phyloP scores from a whole-genome alignment of 371 early-diverging fungal genomes.

The Mortierella sp. region DNA sequence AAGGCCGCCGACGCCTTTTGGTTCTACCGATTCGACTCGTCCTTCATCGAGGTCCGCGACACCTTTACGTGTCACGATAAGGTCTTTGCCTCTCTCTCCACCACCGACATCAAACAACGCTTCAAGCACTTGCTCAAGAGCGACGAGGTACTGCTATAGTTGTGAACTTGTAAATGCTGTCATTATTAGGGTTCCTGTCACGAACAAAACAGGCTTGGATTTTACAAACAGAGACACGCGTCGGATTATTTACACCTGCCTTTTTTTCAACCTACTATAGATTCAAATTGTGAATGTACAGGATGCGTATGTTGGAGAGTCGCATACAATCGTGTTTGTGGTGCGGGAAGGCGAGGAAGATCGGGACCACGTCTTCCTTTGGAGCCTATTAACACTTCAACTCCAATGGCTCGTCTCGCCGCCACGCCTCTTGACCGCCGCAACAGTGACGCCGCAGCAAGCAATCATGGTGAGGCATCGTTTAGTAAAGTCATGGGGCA shows the following conservation, averaged over 20 bases:
- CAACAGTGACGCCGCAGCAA: constrained; percentile 53
- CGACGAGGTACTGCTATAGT: constrained; percentile 24
- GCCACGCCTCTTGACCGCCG: constrained; percentile 47
- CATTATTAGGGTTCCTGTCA: neutral
- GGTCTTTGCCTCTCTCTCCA: constrained; percentile 53
- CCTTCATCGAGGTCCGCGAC: constrained; percentile 56
- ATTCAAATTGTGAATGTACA: constrained; percentile 47
- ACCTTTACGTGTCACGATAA: constrained; percentile 50
- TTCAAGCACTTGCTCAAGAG: constrained; percentile 26
- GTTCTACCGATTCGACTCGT: constrained; percentile 53
- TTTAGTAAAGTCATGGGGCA: constrained; percentile 58
- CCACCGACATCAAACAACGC: constrained; percentile 39
- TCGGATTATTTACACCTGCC: neutral
- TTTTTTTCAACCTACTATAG: constrained; percentile 14
- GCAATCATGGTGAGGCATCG: constrained; percentile 60
- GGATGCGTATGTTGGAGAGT: constrained; percentile 53
- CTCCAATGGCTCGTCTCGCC: constrained; percentile 49
- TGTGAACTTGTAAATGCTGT: neutral
- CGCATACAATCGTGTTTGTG: constrained; percentile 39
- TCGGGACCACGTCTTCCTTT: constrained; percentile 51
- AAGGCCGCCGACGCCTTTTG: constrained; percentile 49
- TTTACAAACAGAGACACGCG: neutral
- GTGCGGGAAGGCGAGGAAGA: constrained; percentile 40
- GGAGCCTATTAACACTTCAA: constrained; percentile 53
- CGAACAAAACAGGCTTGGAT: neutral